Evolutionary conservation across 305 asterid genomes (phyloP).

Genomic region (Fraxinus dipetala): DNA sequence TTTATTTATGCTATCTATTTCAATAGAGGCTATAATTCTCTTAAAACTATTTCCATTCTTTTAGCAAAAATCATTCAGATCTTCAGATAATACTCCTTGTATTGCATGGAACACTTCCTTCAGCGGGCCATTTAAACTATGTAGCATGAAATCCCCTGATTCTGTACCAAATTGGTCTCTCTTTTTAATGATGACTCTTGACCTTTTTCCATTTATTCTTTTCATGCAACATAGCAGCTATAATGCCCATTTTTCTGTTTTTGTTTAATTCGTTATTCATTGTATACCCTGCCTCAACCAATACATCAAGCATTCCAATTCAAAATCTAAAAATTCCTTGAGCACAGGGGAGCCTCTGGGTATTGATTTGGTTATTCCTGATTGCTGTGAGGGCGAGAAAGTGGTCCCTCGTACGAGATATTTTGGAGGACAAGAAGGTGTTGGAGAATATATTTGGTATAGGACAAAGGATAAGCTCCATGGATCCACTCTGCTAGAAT

Average conservation of each 20-base stretch:
- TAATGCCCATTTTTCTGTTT: background rate
- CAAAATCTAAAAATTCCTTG: conserved; percentile 29
- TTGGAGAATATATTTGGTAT: conserved; percentile 82
- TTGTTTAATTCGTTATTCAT: background rate
- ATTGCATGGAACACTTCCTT: background rate
- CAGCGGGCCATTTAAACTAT: background rate
- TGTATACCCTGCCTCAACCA: conserved; percentile 10
- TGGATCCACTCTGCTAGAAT: conserved; percentile 57
- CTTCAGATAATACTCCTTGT: background rate
- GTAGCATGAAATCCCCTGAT: conserved; percentile 1
- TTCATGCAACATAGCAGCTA: background rate
- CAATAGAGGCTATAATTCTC: background rate
- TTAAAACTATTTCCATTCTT: background rate
- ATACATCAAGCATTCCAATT: conserved; percentile 11
- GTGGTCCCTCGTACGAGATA: conserved; percentile 69
- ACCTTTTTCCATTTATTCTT: background rate
- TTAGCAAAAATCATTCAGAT: background rate
- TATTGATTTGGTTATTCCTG: conserved; percentile 66
- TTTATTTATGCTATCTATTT: conserved; percentile 8
- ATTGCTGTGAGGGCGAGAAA: conserved; percentile 78
- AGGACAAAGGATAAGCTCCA: conserved; percentile 67
- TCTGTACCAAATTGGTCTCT: background rate
- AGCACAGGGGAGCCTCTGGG: conserved; percentile 81
- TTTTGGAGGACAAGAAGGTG: conserved; percentile 92
- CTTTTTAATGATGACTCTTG: conserved; percentile 2